Evolutionary conservation across 2,329 filamentous ascomycete species (phyloP), one percentile per base, ranked within the genome.

Genomic region (Zymoseptoria brevis): DNA sequence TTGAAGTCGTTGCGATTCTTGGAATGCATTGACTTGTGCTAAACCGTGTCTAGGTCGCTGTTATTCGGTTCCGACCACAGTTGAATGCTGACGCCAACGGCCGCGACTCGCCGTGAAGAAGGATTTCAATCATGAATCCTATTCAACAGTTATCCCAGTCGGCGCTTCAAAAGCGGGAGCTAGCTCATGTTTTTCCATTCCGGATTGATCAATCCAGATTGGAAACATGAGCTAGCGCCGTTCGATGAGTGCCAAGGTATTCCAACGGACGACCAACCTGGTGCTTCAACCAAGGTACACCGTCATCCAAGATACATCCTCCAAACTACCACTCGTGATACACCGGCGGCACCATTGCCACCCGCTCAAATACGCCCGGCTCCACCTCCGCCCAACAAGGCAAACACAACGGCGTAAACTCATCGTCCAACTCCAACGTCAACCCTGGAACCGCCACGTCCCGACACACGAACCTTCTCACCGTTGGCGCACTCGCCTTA

Each of bases 341-440:
- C 13, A 45, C 35, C 8, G 16, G 53, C 19, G 53, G 53, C 30
- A 29, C 51, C 22, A 29, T 9, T 16, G 26, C 50, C 50, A 60
- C 57, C 52, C 68, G 58, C 13, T 54, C 52, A 55, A 69, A 71
- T 13, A 64, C 64, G 4, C 69, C 69, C 9, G 60, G 60, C 56
- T 61, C 41, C 50, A 57, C 55, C 57, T 71, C 67, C 16, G 60
- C 64, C 69, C 69, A 71, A 4, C 66, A 64, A 8, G 68, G 69
- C 61, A 69, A 55, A 55, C 67, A 68, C 22, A 69, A 55, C 21
- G 61, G 59, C 13, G 62, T 62, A 55, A 68, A 69, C 30, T 64
- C 55, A 49, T 68, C 63, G 26, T 70, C 66, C 52, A 71, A 50
- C n/a, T 69, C 68, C 16, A 61, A 63, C 9, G 54, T 55, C 53